Evolutionary conservation across 148 eudicot species (phyloP).

Genomic region (Linanthus parryae): DNA sequence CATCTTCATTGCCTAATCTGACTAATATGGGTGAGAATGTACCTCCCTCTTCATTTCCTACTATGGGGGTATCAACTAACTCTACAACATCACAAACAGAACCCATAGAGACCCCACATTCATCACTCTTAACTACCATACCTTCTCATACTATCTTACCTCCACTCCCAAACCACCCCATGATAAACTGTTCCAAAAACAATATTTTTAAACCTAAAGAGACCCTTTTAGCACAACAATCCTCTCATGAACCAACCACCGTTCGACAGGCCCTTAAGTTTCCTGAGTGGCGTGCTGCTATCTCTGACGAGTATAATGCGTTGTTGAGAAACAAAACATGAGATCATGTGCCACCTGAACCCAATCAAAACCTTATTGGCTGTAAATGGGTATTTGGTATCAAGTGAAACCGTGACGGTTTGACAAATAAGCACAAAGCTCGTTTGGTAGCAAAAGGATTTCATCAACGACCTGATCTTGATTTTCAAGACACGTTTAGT

Average conservation of each 20-base stretch:
- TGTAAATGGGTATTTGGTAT: neutral
- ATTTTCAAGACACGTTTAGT: neutral
- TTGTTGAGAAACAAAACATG: neutral
- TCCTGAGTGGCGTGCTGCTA: neutral
- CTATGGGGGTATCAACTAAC: too few relatives aligned
- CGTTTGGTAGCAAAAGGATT: neutral
- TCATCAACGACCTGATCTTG: neutral
- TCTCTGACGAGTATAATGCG: neutral
- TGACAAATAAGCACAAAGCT: neutral
- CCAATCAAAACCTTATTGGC: neutral
- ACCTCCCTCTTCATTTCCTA: too few relatives aligned
- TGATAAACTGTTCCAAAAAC: neutral
- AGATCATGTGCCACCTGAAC: neutral
- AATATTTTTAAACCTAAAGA: neutral
- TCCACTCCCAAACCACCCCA: neutral
- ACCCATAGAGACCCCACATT: too few relatives aligned
- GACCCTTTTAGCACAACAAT: neutral
- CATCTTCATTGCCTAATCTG: too few relatives aligned
- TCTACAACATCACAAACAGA: too few relatives aligned
- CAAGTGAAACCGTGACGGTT: neutral
- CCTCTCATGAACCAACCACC: neutral
- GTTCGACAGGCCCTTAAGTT: neutral
- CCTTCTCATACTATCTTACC: neutral
- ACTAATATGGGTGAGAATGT: too few relatives aligned
- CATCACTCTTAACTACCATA: neutral